phyloP scores from a whole-genome alignment of 208 protist species.

The Kentomonas sorsogonicus region DNA sequence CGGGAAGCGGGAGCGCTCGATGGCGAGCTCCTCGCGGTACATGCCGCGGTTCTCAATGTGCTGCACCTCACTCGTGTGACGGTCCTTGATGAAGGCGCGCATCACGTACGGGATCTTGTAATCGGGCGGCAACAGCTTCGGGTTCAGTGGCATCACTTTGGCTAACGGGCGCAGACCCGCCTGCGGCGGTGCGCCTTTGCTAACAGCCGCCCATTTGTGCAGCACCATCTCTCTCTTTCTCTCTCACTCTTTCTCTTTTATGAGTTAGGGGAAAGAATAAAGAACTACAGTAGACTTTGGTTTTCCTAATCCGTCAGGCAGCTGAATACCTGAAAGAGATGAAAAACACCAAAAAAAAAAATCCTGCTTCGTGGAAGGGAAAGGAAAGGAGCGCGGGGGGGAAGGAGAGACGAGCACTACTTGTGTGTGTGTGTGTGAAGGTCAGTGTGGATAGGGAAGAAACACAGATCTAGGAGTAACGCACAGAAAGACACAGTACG shows the following conservation, averaged over 20 bases:
- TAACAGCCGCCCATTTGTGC: slow-evolving; percentile 89
- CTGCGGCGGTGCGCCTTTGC: slow-evolving; percentile 56
- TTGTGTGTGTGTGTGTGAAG: too few relatives aligned
- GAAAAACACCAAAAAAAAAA: too few relatives aligned
- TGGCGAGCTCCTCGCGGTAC: slow-evolving; percentile 83
- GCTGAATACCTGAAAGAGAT: not conserved
- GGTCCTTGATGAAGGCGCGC: slow-evolving; percentile 81
- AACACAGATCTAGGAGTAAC: too few relatives aligned
- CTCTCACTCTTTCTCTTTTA: too few relatives aligned
- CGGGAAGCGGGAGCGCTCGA: slow-evolving; percentile 84
- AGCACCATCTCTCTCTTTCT: slow-evolving; percentile 45
- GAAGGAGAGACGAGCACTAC: too few relatives aligned
- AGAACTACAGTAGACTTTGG: not conserved
- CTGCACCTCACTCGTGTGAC: slow-evolving; percentile 79
- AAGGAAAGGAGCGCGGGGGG: too few relatives aligned
- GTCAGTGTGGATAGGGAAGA: too few relatives aligned
- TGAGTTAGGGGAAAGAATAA: not conserved
- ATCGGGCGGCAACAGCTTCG: slow-evolving; percentile 59
- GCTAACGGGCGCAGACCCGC: slow-evolving; percentile 61
- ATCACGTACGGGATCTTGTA: slow-evolving; percentile 87
- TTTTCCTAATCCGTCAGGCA: not conserved
- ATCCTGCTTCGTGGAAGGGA: too few relatives aligned
- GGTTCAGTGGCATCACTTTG: slow-evolving; percentile 41
- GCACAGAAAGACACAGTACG: too few relatives aligned
- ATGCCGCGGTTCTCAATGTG: slow-evolving; percentile 88